phyloP scores from a whole-genome alignment of 768 basidiomycete species.

The Mrakia gelida region DNA sequence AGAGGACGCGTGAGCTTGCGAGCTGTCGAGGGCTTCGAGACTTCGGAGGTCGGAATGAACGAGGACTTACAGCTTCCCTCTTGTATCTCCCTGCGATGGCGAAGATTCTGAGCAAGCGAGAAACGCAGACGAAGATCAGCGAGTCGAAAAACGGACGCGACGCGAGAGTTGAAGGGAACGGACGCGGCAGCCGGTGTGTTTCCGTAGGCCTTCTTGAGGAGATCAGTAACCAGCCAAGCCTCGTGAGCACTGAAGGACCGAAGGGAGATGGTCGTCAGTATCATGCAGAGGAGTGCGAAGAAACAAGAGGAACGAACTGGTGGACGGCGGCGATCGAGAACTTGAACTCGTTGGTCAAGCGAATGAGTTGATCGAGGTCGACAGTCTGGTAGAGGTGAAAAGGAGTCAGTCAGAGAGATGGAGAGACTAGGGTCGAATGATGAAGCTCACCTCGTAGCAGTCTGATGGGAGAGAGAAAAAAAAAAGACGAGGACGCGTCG shows the following conservation, averaged over 20 bases:
- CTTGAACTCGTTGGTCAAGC: conserved; percentile 78
- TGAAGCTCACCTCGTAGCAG: neutral
- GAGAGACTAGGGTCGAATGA: too few relatives aligned
- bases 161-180: too few relatives aligned
- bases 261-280: neutral
- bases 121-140: too few relatives aligned
- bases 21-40: too few relatives aligned
- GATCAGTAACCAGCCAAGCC: conserved; percentile 71
- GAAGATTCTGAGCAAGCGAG: conserved; percentile 40
- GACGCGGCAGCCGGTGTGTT: conserved; percentile 62
- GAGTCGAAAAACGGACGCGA: too few relatives aligned
- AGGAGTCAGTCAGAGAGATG: too few relatives aligned
- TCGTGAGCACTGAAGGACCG: conserved; percentile 62
- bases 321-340: conserved; percentile 44
- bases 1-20: too few relatives aligned
- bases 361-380: conserved; percentile 38
- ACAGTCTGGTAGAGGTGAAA: neutral
- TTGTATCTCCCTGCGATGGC: conserved; percentile 52
- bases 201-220: conserved; percentile 70
- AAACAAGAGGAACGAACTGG: neutral
- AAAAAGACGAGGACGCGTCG: conserved; percentile 53
- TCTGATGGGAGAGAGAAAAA: conserved; percentile 64
- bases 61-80: conserved; percentile 55
- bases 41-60: too few relatives aligned
- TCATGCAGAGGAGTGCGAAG: too few relatives aligned